Conservation (phyloP, 1,284 basidiomycete species). For the Golubevia pallescens region DNA sequence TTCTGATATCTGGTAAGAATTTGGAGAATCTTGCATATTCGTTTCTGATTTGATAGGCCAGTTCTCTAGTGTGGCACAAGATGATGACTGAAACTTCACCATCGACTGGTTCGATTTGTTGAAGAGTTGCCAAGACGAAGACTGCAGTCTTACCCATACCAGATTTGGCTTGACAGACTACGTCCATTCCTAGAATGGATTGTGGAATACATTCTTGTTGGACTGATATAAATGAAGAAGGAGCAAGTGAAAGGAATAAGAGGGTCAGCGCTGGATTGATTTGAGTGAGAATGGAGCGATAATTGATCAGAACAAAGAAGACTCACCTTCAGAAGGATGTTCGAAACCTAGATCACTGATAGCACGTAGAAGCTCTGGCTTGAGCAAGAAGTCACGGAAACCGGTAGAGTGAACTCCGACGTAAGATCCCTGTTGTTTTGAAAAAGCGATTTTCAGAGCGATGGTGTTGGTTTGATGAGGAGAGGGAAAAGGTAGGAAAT, state of each 20-base stretch:
- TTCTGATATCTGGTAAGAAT: slow-evolving; percentile 99
- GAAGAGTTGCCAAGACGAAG: slow-evolving; percentile 95
- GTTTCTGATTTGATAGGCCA: slow-evolving; percentile 99
- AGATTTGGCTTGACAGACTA: slow-evolving; percentile 98
- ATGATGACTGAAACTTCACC: slow-evolving; percentile 98
- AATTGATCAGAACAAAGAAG: slow-evolving; percentile 1
- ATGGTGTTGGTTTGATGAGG: too few relatives aligned
- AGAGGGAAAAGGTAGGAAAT: too few relatives aligned
- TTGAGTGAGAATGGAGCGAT: background rate
- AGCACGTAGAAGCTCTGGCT: slow-evolving; percentile 93
- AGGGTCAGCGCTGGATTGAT: background rate
- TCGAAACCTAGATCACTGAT: slow-evolving; percentile 99
- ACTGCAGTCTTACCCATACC: slow-evolving; percentile 99
- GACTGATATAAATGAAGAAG: slow-evolving; percentile 69
- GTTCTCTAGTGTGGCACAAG: slow-evolving; percentile 97
- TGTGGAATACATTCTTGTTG: slow-evolving; percentile 99
- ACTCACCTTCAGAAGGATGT: slow-evolving; percentile 95
- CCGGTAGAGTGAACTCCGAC: slow-evolving; percentile 64
- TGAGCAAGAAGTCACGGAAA: slow-evolving; percentile 83
- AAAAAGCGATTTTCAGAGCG: too few relatives aligned
- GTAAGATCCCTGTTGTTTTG: slow-evolving; percentile 50
- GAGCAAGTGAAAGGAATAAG: background rate
- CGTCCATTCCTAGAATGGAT: slow-evolving; percentile 98
- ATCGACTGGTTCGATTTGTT: slow-evolving; percentile 97
- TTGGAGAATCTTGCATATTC: slow-evolving; percentile 99